A percentile compares a stretch with the other conserved stretches of the same genome.
Evolutionary conservation across 148 eudicot genomes (phyloP).

Genomic region (Fagopyrum tataricum): DNA sequence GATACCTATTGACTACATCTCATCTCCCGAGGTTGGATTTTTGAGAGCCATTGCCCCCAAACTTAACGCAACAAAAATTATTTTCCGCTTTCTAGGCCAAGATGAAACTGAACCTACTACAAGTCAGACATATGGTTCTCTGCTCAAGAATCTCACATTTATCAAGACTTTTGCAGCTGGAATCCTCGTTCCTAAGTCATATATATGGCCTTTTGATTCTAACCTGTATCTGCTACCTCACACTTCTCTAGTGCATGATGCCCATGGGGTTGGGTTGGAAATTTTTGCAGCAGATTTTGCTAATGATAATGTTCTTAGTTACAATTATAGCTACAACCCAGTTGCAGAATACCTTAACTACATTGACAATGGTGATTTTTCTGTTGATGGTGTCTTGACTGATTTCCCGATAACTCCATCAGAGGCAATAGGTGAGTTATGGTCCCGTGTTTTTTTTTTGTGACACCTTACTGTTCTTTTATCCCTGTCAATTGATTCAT

Average conservation of each 20-base stretch:
- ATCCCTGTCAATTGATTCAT: neutral
- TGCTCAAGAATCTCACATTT: constrained; percentile 54
- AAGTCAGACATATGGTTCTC: constrained; percentile 68
- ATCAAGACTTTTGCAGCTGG: constrained; percentile 84
- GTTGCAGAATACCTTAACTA: constrained; percentile 55
- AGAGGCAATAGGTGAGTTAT: constrained; percentile 54
- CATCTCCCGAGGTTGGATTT: constrained; percentile 84
- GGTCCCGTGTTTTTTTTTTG: neutral
- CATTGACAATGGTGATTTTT: constrained; percentile 68
- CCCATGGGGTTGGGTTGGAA: constrained; percentile 66
- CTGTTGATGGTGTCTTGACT: constrained; percentile 84
- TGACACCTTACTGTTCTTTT: neutral
- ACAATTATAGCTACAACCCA: constrained; percentile 82
- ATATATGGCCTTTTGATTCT: constrained; percentile 72
- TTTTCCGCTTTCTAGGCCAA: constrained; percentile 60
- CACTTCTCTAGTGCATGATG: constrained; percentile 73
- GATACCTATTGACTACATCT: constrained; percentile 46
- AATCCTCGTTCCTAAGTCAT: constrained; percentile 83
- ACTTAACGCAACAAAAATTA: constrained; percentile 42
- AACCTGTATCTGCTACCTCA: constrained; percentile 42
- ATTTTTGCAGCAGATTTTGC: constrained; percentile 73
- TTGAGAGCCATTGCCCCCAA: constrained; percentile 47
- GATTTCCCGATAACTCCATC: constrained; percentile 86
- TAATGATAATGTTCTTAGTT: constrained; percentile 58
- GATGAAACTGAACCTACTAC: constrained; percentile 55